These are phyloP conservation scores for Russula compacta DNA, from an alignment of 768 basidiomycete species.

Conservation along the genomic window DNA sequence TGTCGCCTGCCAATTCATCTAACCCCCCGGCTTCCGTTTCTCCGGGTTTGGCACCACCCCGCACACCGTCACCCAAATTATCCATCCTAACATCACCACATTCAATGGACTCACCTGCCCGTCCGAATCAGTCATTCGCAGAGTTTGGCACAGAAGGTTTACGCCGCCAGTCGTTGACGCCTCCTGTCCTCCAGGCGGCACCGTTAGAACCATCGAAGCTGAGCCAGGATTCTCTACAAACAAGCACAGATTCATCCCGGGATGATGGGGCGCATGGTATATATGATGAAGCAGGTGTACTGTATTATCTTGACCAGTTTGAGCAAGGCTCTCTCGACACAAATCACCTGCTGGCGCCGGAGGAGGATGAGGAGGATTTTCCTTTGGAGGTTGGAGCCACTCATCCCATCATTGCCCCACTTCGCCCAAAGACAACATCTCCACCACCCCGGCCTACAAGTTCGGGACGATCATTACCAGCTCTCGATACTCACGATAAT, in stretches of 20 bases:
- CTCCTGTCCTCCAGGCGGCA: not conserved
- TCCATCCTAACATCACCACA: conserved; percentile 33
- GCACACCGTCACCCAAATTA: conserved; percentile 15
- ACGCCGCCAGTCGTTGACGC: not conserved
- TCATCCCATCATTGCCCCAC: not conserved
- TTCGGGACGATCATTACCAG: not conserved
- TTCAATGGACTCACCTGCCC: conserved; percentile 24
- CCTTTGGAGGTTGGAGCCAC: not conserved
- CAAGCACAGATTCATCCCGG: conserved; percentile 5
- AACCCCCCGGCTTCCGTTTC: conserved; percentile 7
- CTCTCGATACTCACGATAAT: not conserved
- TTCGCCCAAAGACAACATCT: conserved; percentile 16
- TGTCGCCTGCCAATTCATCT: conserved; percentile 11
- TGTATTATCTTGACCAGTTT: conserved; percentile 62
- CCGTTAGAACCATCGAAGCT: not conserved
- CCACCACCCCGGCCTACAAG: conserved; percentile 1
- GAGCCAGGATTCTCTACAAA: conserved; percentile 18
- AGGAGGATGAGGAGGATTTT: conserved; percentile 33
- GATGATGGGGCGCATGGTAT: conserved; percentile 30
- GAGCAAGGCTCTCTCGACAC: conserved; percentile 25
- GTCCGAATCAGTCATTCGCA: conserved; percentile 2
- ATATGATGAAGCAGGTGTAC: conserved; percentile 49
- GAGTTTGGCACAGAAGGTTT: not conserved
- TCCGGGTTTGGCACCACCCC: not conserved
- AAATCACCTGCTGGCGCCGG: conserved; percentile 8